Evolutionary conservation across 2,329 filamentous ascomycete species (phyloP).

Genomic region (Daldinia eschscholtzii): DNA sequence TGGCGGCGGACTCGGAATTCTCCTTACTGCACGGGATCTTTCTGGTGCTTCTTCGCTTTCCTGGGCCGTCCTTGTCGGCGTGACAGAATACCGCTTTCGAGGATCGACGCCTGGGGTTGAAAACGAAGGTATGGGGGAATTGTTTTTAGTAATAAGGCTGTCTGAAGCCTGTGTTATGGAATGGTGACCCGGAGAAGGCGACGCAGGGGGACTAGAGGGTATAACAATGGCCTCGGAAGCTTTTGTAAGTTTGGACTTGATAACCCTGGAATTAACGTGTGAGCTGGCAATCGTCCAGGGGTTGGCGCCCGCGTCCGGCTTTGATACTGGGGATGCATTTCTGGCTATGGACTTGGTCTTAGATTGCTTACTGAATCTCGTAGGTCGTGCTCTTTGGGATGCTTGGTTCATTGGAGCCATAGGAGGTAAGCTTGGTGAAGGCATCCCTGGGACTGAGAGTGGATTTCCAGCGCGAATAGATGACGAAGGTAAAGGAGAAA

Average conservation of each 20-base stretch:
- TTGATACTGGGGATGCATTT: slow-evolving; percentile 43
- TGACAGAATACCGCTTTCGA: slow-evolving; percentile 36
- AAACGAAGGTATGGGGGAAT: not conserved
- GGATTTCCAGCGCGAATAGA: slow-evolving; percentile 20
- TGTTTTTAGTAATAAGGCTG: no score
- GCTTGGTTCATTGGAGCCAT: slow-evolving; percentile 24
- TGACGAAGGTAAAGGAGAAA: slow-evolving; percentile 12
- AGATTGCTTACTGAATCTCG: slow-evolving; percentile 51
- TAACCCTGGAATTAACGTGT: slow-evolving; percentile 58
- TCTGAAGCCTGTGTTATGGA: slow-evolving; percentile 31
- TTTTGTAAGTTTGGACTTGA: slow-evolving; percentile 41
- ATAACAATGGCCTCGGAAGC: slow-evolving; percentile 58
- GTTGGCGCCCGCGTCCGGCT: slow-evolving; percentile 49
- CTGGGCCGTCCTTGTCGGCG: slow-evolving; percentile 29
- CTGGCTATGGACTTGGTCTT: slow-evolving; percentile 46
- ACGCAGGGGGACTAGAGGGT: slow-evolving; percentile 59
- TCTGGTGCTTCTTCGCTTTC: slow-evolving; percentile 7
- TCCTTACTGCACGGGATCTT: not conserved
- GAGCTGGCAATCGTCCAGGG: slow-evolving; percentile 59
- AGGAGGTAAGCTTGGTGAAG: slow-evolving; percentile 36
- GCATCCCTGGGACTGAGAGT: slow-evolving; percentile 4
- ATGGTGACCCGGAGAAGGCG: slow-evolving; percentile 49
- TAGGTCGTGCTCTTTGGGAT: slow-evolving; percentile 34
- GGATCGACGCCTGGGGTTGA: slow-evolving; percentile 30
- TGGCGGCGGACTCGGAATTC: slow-evolving; percentile 38